Conservation (phyloP, 139 green algal species). For the Ettlia oleoabundans region DNA sequence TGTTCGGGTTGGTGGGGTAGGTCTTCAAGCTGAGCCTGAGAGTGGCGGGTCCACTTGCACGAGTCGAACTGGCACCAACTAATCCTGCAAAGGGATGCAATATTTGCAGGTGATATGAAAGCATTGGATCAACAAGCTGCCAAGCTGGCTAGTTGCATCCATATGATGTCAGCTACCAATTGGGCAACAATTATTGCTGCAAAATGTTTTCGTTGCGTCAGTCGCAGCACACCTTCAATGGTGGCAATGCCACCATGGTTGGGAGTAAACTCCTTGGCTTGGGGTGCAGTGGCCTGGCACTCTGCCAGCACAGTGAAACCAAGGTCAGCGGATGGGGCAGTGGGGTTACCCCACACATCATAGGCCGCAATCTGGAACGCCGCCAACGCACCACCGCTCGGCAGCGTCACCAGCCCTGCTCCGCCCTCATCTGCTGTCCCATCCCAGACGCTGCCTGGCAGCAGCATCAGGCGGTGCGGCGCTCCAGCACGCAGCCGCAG, state of each 20-base stretch:
- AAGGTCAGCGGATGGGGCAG: constrained; percentile 48
- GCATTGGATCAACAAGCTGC: background rate
- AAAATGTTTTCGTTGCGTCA: no score
- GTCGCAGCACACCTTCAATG: constrained; percentile 27
- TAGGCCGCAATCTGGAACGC: constrained; percentile 50
- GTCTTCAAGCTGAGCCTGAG: constrained; percentile 29
- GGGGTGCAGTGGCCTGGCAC: constrained; percentile 33
- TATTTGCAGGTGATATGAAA: background rate
- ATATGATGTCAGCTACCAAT: no score
- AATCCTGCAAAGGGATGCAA: constrained; percentile 24
- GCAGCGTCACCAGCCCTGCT: background rate
- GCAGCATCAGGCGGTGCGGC: constrained; percentile 52
- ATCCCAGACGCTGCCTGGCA: constrained; percentile 56
- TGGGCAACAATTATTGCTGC: no score
- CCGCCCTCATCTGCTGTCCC: background rate
- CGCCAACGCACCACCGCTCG: constrained; percentile 40
- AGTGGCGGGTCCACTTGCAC: background rate
- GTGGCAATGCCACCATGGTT: constrained; percentile 29
- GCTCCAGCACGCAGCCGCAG: constrained; percentile 61
- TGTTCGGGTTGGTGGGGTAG: background rate
- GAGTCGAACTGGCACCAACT: background rate
- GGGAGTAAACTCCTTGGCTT: constrained; percentile 35
- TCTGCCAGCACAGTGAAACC: constrained; percentile 41
- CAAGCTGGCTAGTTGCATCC: no score
- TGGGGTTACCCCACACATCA: constrained; percentile 71